Conservation (phyloP, 2,329 filamentous ascomycete species). For the Lachnellula subtilissima region DNA sequence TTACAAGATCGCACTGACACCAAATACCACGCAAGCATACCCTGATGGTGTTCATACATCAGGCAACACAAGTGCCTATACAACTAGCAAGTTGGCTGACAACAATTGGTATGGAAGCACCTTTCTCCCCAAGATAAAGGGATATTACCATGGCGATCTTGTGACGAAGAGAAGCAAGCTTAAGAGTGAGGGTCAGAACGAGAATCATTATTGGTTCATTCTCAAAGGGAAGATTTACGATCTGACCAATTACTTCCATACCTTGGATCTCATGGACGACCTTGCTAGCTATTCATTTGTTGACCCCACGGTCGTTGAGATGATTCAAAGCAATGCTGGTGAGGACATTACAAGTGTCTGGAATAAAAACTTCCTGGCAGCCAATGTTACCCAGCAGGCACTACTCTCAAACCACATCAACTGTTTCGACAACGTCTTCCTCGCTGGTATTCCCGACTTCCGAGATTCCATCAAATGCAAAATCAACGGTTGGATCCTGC, state of each 20-base stretch:
- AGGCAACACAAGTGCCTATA: conserved; percentile 53
- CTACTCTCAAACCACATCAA: conserved; percentile 62
- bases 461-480: conserved; percentile 69
- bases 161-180: conserved; percentile 64
- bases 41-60: conserved; percentile 62
- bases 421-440: conserved; percentile 81
- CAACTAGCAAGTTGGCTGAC: conserved; percentile 52
- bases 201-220: conserved; percentile 73
- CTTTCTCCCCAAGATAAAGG: conserved; percentile 75
- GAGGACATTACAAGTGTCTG: conserved; percentile 67
- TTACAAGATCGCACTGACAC: conserved; percentile 49
- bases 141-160: conserved; percentile 82
- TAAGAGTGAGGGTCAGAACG: conserved; percentile 58
- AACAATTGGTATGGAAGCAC: conserved; percentile 70
- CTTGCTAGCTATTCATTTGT: conserved; percentile 64
- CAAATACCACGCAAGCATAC: conserved; percentile 58
- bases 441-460: conserved; percentile 81
- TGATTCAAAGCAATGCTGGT: conserved; percentile 75
- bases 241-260: conserved; percentile 86
- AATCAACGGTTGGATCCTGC: conserved; percentile 84
- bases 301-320: conserved; percentile 57
- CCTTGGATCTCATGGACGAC: conserved; percentile 51
- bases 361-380: conserved; percentile 46
- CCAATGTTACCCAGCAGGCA: conserved; percentile 46
- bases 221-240: conserved; percentile 78